Percentiles rank a stretch among this genome's conserved stretches.
Conservation (phyloP, 441 rosid species). For the Gossypium trilobum region DNA sequence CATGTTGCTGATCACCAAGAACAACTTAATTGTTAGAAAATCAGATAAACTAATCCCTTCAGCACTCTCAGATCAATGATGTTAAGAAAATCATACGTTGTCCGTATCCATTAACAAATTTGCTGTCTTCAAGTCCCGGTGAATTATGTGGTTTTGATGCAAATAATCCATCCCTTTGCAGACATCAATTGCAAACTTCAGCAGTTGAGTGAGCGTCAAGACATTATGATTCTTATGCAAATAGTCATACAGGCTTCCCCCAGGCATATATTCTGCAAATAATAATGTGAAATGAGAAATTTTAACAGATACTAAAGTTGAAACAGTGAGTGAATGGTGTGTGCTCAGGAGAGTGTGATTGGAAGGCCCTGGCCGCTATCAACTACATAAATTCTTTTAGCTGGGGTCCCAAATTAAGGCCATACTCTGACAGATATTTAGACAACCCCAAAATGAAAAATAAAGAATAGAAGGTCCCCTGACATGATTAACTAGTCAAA, state of each 20-base stretch:
- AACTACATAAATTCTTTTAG: background rate
- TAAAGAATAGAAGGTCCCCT: background rate
- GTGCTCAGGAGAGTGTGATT: background rate
- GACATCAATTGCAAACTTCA: conserved; percentile 62
- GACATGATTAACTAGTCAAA: background rate
- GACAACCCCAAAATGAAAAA: background rate
- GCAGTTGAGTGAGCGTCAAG: conserved; percentile 43
- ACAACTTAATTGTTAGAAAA: conserved; percentile 3
- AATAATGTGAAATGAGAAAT: conserved; percentile 14
- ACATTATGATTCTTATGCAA: conserved; percentile 49
- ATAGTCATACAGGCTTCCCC: conserved; percentile 66
- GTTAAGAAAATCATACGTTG: conserved; percentile 30
- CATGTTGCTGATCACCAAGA: conserved; percentile 8
- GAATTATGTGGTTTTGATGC: conserved; percentile 64
- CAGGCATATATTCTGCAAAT: conserved; percentile 66
- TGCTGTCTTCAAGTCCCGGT: conserved; percentile 74
- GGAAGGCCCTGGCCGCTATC: background rate
- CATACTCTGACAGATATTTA: background rate
- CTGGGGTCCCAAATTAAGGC: background rate
- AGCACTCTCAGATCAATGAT: background rate
- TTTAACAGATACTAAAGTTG: background rate
- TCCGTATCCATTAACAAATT: conserved; percentile 61
- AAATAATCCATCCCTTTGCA: conserved; percentile 71
- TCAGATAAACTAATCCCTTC: background rate
- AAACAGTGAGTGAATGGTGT: background rate